Evolutionary conservation across 768 basidiomycete species (phyloP), one percentile per base, ranked within the genome.

Genomic region (Lentinula aciculospora): DNA sequence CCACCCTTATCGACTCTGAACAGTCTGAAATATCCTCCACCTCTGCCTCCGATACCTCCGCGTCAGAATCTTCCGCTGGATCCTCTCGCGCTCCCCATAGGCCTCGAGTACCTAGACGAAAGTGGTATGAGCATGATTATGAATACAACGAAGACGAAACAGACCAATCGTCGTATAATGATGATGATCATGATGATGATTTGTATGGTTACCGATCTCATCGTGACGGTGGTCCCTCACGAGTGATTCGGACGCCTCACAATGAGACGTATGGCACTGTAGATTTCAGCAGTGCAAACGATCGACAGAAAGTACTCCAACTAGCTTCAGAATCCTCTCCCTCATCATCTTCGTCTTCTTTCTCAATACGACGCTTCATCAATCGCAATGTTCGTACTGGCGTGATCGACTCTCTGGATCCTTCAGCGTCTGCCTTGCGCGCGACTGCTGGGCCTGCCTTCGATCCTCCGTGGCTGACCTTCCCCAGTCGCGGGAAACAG

Each of bases 201-300:
- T 19, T n/a, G 15, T 39, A 34, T 25, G 53, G 53, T 8, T 39
- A 54, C 42, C 19, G 42, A 25, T 12, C 42, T 8, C 42, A 44
- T 12, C 51, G 31, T n/a, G 74, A 74, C 31, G 71, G 72, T 25
- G 70, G 74, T 23, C 15, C 29, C 3, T 45, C 32, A 2, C 44
- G 44, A 47, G 76, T 77, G 13, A 62, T 73, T 19, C 79, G 82
- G 27, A 85, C 84, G 7, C 81, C 85, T 19, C 83, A 87, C 63
- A 76, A 78, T 27, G 85, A 87, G 68, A 78, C 82, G 2, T 87
- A 84, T 60, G 78, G 79, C 3, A 76, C 83, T 5, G 71, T 86
- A 46, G 81, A 85, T 61, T 72, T 72, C 25, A 76, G 42, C 42
- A 44, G 84, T 59, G 81, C 83, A 62, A 72, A 73, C 57, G 65